Base-by-base conservation (phyloP, 2,329 filamentous ascomycete species). In the Aaosphaeria pasadenensis region DNA sequence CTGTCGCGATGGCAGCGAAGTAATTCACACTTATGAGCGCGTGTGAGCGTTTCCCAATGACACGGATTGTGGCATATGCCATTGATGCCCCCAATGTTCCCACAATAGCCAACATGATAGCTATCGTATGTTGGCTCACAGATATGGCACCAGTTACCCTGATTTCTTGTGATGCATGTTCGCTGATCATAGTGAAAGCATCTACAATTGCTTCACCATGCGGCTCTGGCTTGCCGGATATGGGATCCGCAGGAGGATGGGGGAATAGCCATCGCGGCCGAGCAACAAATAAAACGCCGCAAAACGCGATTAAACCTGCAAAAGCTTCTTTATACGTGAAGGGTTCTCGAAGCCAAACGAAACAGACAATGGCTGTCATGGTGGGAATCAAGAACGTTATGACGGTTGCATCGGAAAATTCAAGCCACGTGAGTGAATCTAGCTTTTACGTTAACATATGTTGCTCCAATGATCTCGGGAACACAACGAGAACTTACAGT, bases 321-420 rank as follows among this genome's bases (percentile, higher is more conserved):
- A 90, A 71, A 62, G 88, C 84, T 64, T 94, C 88, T 11, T 79
- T 79, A 28, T 81, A 77, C 2, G 87, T 88, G 63, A 90, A 95
- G 0, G 86, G 84, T 57, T 94, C 87, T 41, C 82, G 80, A 33
- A 84, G 76, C 32, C 89, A 72, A 39, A 91, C 71, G 36, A 86
- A 89, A 63, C 88, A 94, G 11, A 85, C 78, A 70, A 89, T 88
- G 44, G 87, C 87, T 7, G 87, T 82, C 6, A 92, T 76, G 11
- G 85, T 85, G 0, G 90, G 90, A 0, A 86, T 81, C 6, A 95
- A 77, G 63, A 95, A 95, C 7, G 87, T 91, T 45, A 95, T 84
- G 29, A 95, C 89, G 0, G 88, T 91, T 2, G 89, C 88, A 63
- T 95, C 89, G 6, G 89, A 87, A 1, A 95, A 77, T 0, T 88